phyloP scores from a whole-genome alignment of 2,329 filamentous ascomycete species.

The Cytospora piceicola region DNA sequence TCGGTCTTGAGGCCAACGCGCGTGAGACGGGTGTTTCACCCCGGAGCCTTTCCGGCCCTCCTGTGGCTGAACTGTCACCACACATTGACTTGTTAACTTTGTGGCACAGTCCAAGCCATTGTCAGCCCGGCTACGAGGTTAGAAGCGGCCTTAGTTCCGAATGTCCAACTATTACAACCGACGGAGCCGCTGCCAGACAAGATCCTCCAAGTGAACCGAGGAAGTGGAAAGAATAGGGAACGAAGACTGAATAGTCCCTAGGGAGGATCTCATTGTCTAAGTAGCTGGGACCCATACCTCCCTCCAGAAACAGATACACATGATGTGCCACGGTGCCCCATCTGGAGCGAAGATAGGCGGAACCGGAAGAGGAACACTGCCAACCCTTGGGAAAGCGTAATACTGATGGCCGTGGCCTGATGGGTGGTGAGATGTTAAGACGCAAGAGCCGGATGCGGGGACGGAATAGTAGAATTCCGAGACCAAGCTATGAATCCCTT shows the following conservation, averaged over 20 bases:
- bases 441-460: conserved; percentile 49
- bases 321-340: too few relatives aligned
- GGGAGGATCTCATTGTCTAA: neutral
- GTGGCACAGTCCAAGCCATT: conserved; percentile 35
- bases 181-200: too few relatives aligned
- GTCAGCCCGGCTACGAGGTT: too few relatives aligned
- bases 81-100: conserved; percentile 42
- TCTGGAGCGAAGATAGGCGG: neutral
- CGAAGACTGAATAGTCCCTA: too few relatives aligned
- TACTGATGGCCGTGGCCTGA: conserved; percentile 45
- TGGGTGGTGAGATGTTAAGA: conserved; percentile 55
- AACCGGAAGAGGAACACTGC: conserved; percentile 34
- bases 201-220: too few relatives aligned
- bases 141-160: too few relatives aligned
- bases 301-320: neutral
- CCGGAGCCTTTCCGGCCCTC: conserved; percentile 26
- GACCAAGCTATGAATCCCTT: conserved; percentile 48
- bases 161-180: too few relatives aligned
- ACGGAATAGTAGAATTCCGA: conserved; percentile 51
- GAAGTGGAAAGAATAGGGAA: too few relatives aligned
- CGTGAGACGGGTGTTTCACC: conserved; percentile 44
- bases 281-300: neutral
- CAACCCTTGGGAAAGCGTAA: conserved; percentile 50
- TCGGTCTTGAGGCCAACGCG: conserved; percentile 42
- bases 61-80: conserved; percentile 32